Conservation (phyloP, 352 stramenopile genomes). For the Discostella stelligera region DNA sequence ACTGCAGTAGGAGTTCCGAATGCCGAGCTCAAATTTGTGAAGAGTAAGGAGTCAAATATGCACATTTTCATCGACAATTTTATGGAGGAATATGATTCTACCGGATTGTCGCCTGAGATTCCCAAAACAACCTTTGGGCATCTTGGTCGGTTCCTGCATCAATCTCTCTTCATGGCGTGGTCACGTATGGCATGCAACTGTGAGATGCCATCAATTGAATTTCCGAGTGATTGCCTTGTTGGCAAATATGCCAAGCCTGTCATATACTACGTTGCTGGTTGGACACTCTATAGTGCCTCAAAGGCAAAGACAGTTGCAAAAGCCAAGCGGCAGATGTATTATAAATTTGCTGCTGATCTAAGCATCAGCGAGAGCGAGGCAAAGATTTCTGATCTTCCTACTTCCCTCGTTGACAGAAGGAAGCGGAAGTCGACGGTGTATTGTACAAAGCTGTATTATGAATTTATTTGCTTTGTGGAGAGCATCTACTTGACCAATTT, state of each 20-base stretch:
- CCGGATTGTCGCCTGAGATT: too few relatives aligned
- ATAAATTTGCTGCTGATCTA: neutral
- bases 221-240: conserved; percentile 18
- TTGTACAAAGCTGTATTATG: conserved; percentile 18
- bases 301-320: conserved; percentile 13
- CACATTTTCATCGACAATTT: too few relatives aligned
- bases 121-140: too few relatives aligned
- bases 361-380: neutral
- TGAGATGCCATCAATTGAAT: conserved; percentile 5
- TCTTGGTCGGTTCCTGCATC: too few relatives aligned
- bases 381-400: neutral
- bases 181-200: neutral
- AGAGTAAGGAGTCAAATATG: neutral
- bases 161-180: conserved; percentile 15
- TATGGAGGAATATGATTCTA: too few relatives aligned
- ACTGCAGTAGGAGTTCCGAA: conserved; percentile 1
- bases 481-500: conserved; percentile 31
- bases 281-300: conserved; percentile 21
- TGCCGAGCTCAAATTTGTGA: conserved; percentile 9
- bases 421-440: conserved; percentile 12
- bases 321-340: neutral
- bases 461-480: conserved; percentile 29
- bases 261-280: conserved; percentile 37
- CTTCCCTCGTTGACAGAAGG: neutral
- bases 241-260: conserved; percentile 23